Conservation (phyloP, 345 rosid genomes). For the Abelmoschus esculentus region DNA sequence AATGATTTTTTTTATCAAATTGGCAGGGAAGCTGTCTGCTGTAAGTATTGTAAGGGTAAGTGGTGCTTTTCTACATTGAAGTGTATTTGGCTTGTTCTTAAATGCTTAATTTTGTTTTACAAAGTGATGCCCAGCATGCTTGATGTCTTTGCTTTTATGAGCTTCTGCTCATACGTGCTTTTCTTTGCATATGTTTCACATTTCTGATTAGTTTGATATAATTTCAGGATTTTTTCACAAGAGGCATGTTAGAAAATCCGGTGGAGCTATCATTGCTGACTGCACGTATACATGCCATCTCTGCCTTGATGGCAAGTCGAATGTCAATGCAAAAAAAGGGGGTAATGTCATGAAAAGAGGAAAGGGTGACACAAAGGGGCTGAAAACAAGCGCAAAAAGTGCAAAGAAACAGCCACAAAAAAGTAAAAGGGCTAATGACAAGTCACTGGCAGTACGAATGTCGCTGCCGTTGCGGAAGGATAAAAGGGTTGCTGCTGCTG, state of each 20-base stretch:
- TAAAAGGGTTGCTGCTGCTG: constrained; percentile 40
- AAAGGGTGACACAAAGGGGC: constrained; percentile 29
- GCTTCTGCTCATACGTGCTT: neutral
- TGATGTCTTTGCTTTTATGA: neutral
- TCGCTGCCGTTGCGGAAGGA: constrained; percentile 33
- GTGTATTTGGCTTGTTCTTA: neutral
- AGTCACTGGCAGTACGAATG: constrained; percentile 24
- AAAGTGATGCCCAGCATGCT: too few relatives aligned
- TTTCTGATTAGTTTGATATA: constrained; percentile 7
- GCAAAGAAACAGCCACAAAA: constrained; percentile 34
- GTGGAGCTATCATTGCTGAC: constrained; percentile 30
- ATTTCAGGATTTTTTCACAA: constrained; percentile 71
- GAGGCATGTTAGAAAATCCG: constrained; percentile 62
- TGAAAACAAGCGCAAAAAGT: constrained; percentile 29
- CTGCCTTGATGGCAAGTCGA: constrained; percentile 42
- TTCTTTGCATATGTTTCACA: neutral
- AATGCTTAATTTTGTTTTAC: neutral
- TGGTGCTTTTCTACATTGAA: constrained; percentile 12
- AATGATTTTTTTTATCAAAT: neutral
- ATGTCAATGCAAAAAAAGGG: constrained; percentile 3
- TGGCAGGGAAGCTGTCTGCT: constrained; percentile 85
- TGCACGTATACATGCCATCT: constrained; percentile 52
- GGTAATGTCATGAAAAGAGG: constrained; percentile 24
- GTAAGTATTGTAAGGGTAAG: constrained; percentile 79
- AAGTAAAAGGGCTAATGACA: constrained; percentile 29